Evolutionary conservation across 805 yeast genomes (phyloP), one percentile per base, ranked within the genome.

Genomic region (Tetrapisispora nanseiensis): DNA sequence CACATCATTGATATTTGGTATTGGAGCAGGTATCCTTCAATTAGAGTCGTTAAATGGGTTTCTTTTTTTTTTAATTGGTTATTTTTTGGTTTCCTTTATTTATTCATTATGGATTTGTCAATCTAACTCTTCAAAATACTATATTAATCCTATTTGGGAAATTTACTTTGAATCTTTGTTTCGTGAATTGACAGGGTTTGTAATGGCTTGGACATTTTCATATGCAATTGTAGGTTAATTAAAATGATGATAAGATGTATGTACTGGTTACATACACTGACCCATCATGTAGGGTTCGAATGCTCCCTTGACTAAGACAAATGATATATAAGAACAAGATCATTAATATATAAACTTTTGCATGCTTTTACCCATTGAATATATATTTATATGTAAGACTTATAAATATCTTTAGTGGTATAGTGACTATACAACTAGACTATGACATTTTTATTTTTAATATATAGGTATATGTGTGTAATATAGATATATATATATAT

Each of bases 171-270:
- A 66, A 24, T 68, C 73, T 33, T 47, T 74, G 12, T 63, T 72
- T 13, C 57, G 75, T 34, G 76, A 74, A 30, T 46, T 75, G 24
- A 68, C 78, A 11, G 72, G 78, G 33, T 76, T 64, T 49, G 63
- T 73, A 8, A 71, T 76, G 71, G 69, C 76, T 52, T 76, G 82
- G 82, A 75, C 80, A 38, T 60, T 76, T 45, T 62, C 74, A 13
- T 68, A 66, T 50, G 78, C 76, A 1, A 50, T 75, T 42, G 71
- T 73, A 8, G 64, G 59, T 18, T 60, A 46, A 29, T 10, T 28
- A 12, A 28, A 6, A 12, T 12, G 8, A 12, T 12, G 8, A 28
- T 28, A 24, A 12, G 13, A 28, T 6, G 6, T 45, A 33, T 29
- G 31, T 27, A 28, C 37, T 22, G 41, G 24, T 4, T 19, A 37